Conservation (phyloP, 2,329 filamentous ascomycete species). For the Gyromitra esculenta region DNA sequence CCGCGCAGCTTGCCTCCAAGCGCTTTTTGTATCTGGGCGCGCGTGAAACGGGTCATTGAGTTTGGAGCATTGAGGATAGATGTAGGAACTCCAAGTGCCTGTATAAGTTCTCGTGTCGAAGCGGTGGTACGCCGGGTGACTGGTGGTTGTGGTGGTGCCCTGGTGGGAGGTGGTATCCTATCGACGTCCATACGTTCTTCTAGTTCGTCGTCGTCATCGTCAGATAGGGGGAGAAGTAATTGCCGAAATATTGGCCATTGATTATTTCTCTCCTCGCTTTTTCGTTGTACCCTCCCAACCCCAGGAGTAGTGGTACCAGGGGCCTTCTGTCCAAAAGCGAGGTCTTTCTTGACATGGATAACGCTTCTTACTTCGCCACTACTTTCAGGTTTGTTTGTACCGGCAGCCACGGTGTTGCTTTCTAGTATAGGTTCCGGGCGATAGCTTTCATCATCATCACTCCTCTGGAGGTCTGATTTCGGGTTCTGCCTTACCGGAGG, state of each 20-base stretch:
- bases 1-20: conserved; percentile 22
- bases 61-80: neutral
- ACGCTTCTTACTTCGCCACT: neutral
- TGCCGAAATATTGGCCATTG: neutral
- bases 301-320: neutral
- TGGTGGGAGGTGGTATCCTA: neutral
- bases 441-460: conserved; percentile 12
- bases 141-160: neutral
- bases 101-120: neutral
- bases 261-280: neutral
- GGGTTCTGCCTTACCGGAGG: neutral
- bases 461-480: neutral
- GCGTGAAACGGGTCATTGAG: conserved; percentile 22
- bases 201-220: neutral
- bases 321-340: neutral
- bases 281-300: neutral
- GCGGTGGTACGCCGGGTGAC: neutral
- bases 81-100: neutral
- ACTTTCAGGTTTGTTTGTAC: neutral
- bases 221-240: neutral
- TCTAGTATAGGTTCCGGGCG: neutral
- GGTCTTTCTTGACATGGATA: neutral
- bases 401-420: neutral
- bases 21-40: conserved; percentile 20
- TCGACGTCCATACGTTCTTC: neutral